Base-by-base conservation (phyloP, 2,329 filamentous ascomycete species). In the Lachnellula arida region DNA sequence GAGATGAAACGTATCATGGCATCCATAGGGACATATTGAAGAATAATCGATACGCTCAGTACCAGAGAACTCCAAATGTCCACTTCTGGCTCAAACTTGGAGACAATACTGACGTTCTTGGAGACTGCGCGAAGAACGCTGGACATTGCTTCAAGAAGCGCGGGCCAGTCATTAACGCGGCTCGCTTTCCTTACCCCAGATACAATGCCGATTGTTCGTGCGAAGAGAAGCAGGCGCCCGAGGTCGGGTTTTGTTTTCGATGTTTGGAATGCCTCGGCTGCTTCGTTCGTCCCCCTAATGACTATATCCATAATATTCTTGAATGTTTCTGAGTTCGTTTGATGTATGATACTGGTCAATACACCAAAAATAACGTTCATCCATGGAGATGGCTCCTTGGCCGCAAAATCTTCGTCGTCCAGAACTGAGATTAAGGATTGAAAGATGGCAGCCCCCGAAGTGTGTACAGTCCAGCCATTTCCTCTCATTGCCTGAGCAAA, bases 181-280 rank as follows among this genome's bases (percentile, higher is more conserved):
- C 79, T 79, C 14, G 91, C 94, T 69, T 88, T 91, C 46, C 93
- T 82, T n/a, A 94, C 91, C 42, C 88, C 87, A n/a, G 82, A 78
- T 44, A 87, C 74, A 1, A 86, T 81, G 32, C 88, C 87, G 4
- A 96, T 73, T 15, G 93, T 75, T 56, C 76, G 74, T 34, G 83
- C 67, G 51, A 80, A 75, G 44, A 84, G 70, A 8, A 79, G 71
- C 7, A 80, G 65, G 28, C 74, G 72, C 65, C 76, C 71, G 1
- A 75, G 70, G 56, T 70, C 57, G 55, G 70, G 51, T 48, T 67
- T 53, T 67, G 37, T 60, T 37, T 50, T 49, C 2, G 63, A 65
- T 11, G 73, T 66, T 14, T 78, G 65, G 40, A 75, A 74, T 1
- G 70, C 62, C 37, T 75, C 72, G 1, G 71, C 70, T 1, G 71